These are phyloP conservation scores for Candida sp. DNA, from an alignment of 1,139 yeast species.

Conservation along the genomic window DNA sequence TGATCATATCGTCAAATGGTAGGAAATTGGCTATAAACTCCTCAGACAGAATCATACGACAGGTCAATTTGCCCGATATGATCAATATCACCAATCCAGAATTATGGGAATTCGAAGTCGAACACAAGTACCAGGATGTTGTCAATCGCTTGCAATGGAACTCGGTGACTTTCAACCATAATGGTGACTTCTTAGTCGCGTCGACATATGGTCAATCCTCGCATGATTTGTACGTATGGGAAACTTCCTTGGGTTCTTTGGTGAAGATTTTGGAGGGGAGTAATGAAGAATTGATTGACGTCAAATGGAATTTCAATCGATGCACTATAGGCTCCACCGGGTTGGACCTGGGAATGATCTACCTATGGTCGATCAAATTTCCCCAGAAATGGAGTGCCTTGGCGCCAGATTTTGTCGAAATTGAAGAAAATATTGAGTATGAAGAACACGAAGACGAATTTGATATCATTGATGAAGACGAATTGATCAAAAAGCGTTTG, in stretches of 20 bases:
- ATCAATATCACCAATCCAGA: constrained; percentile 23
- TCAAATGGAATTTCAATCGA: constrained; percentile 77
- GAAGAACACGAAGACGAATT: constrained; percentile 91
- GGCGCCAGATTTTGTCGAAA: constrained; percentile 95
- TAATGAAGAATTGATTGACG: constrained; percentile 79
- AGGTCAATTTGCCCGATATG: constrained; percentile 54
- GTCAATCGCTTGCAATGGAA: constrained; percentile 92
- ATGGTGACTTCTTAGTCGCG: constrained; percentile 84
- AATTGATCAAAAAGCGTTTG: constrained; percentile 52
- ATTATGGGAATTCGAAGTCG: constrained; percentile 61
- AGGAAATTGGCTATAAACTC: constrained; percentile 72
- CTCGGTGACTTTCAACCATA: constrained; percentile 68
- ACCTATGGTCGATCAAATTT: constrained; percentile 77
- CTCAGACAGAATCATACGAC: constrained; percentile 81
- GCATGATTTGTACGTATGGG: constrained; percentile 93
- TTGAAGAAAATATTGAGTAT: constrained; percentile 88
- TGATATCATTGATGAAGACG: constrained; percentile 71
- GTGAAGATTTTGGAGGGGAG: constrained; percentile 91
- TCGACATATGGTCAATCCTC: constrained; percentile 74
- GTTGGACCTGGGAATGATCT: constrained; percentile 77
- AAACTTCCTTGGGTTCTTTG: constrained; percentile 83
- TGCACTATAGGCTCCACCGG: constrained; percentile 89
- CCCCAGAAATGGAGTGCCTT: constrained; percentile 97
- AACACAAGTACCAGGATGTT: constrained; percentile 86
- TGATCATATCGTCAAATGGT: constrained; percentile 65